A percentile compares a stretch with the other conserved stretches of the same genome.
These are phyloP conservation scores for Lunularia cruciata DNA, from an alignment of 225 moss, liverwort and hornwort species.

Conservation along the genomic window DNA sequence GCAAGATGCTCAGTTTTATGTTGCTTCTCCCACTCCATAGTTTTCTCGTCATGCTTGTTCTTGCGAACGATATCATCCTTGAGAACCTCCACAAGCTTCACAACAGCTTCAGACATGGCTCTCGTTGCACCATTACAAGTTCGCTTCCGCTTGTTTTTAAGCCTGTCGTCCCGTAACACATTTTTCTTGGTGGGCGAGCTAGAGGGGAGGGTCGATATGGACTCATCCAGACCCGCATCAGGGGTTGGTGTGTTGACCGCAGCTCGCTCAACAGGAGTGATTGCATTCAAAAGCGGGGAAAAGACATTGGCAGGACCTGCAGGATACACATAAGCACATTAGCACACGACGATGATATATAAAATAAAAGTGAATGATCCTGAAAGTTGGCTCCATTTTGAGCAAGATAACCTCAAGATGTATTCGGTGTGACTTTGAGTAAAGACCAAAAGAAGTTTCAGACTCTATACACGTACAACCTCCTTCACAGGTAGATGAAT, in stretches of 20 bases:
- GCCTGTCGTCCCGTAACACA: constrained; percentile 8
- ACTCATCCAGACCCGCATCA: constrained; percentile 20
- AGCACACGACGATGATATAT: no score
- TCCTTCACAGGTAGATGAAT: no score
- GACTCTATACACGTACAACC: no score
- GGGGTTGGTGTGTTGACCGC: constrained; percentile 11
- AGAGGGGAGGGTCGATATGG: constrained; percentile 13
- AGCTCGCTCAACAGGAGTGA: constrained; percentile 11
- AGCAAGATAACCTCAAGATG: no score
- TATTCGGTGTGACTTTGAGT: no score
- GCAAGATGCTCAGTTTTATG: constrained; percentile 27
- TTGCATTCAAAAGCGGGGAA: constrained; percentile 16
- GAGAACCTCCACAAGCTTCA: constrained; percentile 29
- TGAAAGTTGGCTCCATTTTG: no score
- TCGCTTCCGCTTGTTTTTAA: constrained; percentile 20
- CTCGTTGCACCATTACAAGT: constrained; percentile 19
- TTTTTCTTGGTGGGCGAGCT: constrained; percentile 16
- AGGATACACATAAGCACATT: background rate
- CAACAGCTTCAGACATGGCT: constrained; percentile 28
- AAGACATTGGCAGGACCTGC: constrained; percentile 17
- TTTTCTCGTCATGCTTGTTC: constrained; percentile 17
- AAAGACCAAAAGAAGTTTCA: no score
- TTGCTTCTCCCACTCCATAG: constrained; percentile 33
- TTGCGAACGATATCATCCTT: constrained; percentile 26
- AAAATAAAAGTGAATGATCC: no score